Evolutionary conservation across 495 filamentous ascomycete genomes (phyloP), one percentile per base, ranked within the genome.

Genomic region (Neurospora terricola): DNA sequence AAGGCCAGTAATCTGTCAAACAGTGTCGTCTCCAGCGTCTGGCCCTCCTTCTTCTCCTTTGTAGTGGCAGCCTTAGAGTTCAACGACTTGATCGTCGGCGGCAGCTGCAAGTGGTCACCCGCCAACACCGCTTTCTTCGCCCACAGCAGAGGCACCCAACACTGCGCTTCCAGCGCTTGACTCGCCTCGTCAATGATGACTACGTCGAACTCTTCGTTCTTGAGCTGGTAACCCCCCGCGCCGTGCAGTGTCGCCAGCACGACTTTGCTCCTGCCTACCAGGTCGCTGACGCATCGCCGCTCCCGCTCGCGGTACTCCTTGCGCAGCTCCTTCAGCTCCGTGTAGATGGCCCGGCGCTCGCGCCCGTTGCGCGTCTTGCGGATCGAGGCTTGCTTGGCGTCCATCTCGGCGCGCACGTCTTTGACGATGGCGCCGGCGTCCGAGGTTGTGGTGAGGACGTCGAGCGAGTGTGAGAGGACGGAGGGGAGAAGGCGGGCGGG

Each of bases 131-230:
- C 89, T 83, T 97, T 97, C 70, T 88, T 89, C 2, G 93, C 93
- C 10, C 85, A 81, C 18, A 97, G 84, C 38, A 99, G 81, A 16
- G 96, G 89, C n/a, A 98, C 94, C 96, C 96, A 99, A 81, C 94
- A 98, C 80, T 98, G 96, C 1, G 96, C 94, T 80, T 99, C 96
- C 16, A 99, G 86, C 4, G 96, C 96, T 80, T 99, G 96, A 79
- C 92, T 96, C 0, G 94, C 96, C 83, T 99, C 96, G 77, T 99
- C 96, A 48, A 99, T 92, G 39, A 98, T 88, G 3, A 98, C 93
- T 5, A 97, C 92, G 79, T 99, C 96, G 75, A 99, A 99, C 71
- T 88, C 81, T 78, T 96, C 90, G 72, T 89, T 87, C 74, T 87
- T 89, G 27, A 97, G 83, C 81, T 97, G 94, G 75, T 89, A 91